phyloP scores from a whole-genome alignment of 495 filamentous ascomycete species.

The Penicillium chermesinum region DNA sequence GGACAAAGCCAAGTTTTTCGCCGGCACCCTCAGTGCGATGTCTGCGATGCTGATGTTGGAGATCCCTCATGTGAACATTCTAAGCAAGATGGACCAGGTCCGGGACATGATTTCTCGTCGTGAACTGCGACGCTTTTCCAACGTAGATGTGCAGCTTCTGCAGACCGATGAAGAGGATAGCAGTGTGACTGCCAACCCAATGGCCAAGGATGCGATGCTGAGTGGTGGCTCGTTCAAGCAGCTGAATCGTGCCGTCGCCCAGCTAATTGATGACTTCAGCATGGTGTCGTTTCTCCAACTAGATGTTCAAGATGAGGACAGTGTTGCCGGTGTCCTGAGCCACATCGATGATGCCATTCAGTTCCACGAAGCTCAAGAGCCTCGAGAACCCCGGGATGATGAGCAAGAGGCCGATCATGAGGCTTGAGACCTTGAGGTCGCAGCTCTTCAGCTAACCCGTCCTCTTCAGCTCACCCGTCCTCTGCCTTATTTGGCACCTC shows the following conservation, averaged over 20 bases:
- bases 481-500: neutral
- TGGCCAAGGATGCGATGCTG: conserved; percentile 62
- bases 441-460: too few relatives aligned
- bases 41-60: conserved; percentile 98
- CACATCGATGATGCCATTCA: conserved; percentile 97
- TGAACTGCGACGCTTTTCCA: conserved; percentile 81
- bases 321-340: conserved; percentile 83
- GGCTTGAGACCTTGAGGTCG: conserved; percentile 29
- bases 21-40: conserved; percentile 93
- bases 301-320: conserved; percentile 89
- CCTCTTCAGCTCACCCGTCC: too few relatives aligned
- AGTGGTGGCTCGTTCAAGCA: conserved; percentile 69
- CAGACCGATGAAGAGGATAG: conserved; percentile 52
- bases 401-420: conserved; percentile 65
- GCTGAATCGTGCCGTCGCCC: conserved; percentile 79
- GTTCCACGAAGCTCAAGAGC: conserved; percentile 94
- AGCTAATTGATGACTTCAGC: conserved; percentile 91
- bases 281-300: conserved; percentile 94
- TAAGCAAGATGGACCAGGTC: conserved; percentile 96
- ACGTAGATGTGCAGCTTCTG: conserved; percentile 71
- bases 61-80: conserved; percentile 87
- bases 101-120: conserved; percentile 74
- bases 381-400: conserved; percentile 70
- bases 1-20: conserved; percentile 94
- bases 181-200: conserved; percentile 43